A percentile compares a stretch with the other conserved stretches of the same genome.
Conservation (phyloP, 805 yeast genomes). For the Babjeviella inositovora region DNA sequence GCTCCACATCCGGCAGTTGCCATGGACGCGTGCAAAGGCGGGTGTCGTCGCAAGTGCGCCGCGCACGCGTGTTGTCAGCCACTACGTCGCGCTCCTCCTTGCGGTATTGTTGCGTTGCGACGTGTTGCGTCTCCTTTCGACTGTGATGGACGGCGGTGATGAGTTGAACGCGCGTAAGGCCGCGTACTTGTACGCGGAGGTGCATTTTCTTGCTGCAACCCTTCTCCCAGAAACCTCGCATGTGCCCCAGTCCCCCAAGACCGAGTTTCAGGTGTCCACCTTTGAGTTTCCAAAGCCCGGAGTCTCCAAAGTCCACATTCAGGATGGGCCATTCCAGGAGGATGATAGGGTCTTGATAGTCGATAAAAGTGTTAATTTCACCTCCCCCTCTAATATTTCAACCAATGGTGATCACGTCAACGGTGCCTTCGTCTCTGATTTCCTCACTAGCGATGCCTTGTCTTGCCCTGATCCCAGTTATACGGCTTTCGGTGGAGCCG, state of each 20-base stretch:
- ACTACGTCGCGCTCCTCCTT: slow-evolving; percentile 49
- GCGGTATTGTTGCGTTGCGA: slow-evolving; percentile 38
- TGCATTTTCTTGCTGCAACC: slow-evolving; percentile 33
- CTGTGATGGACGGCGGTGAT: slow-evolving; percentile 25
- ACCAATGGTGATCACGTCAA: too few relatives aligned
- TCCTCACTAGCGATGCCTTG: too few relatives aligned
- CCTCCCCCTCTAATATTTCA: too few relatives aligned
- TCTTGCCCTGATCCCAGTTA: too few relatives aligned
- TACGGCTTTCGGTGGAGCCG: too few relatives aligned
- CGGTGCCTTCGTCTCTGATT: too few relatives aligned
- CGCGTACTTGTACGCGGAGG: slow-evolving; percentile 45
- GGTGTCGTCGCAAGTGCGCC: slow-evolving; percentile 7
- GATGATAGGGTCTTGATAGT: too few relatives aligned
- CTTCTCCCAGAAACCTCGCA: slow-evolving; percentile 25
- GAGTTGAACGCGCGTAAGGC: slow-evolving; percentile 38
- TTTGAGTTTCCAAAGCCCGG: too few relatives aligned
- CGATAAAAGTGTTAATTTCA: too few relatives aligned
- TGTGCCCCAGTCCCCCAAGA: slow-evolving; percentile 1
- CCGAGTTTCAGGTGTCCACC: slow-evolving; percentile 1
- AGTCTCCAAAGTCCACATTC: too few relatives aligned
- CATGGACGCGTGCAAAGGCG: slow-evolving; percentile 20
- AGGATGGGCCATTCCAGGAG: too few relatives aligned
- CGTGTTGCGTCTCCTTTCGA: slow-evolving; percentile 25
- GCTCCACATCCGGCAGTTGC: slow-evolving; percentile 39
- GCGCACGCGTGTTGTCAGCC: slow-evolving; percentile 30